phyloP scores from a whole-genome alignment of 352 stramenopile species.

The Globisporangium cederbergense region DNA sequence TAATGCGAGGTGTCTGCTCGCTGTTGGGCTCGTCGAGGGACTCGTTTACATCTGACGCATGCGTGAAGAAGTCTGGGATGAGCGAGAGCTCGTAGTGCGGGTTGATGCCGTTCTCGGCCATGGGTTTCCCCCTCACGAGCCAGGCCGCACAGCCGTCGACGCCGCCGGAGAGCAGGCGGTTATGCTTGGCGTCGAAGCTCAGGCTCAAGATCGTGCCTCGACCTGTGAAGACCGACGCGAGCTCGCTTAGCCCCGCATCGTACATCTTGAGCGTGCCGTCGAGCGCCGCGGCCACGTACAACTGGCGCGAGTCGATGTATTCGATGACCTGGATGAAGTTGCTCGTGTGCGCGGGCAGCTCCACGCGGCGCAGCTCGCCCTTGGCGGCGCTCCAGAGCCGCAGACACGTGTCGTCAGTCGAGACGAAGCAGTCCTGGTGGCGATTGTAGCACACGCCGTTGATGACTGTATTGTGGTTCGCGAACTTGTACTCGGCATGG shows the following conservation, averaged over 20 bases:
- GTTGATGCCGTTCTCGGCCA: slow-evolving; percentile 41
- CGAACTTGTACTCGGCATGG: slow-evolving; percentile 51
- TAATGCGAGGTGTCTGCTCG: not conserved
- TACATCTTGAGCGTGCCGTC: slow-evolving; percentile 65
- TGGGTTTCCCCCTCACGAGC: slow-evolving; percentile 46
- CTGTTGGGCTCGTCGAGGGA: slow-evolving; percentile 4
- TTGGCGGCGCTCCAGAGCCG: slow-evolving; percentile 35
- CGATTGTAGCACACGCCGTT: slow-evolving; percentile 66
- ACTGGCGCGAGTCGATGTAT: slow-evolving; percentile 51
- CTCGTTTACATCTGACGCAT: not conserved
- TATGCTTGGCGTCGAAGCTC: slow-evolving; percentile 48
- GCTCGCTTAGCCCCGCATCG: slow-evolving; percentile 51
- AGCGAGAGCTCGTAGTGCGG: slow-evolving; percentile 56
- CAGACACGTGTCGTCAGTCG: slow-evolving; percentile 43
- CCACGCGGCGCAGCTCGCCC: slow-evolving; percentile 44
- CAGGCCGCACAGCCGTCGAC: slow-evolving; percentile 63
- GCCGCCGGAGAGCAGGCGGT: slow-evolving; percentile 52
- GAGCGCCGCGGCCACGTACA: slow-evolving; percentile 62
- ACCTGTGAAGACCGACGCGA: slow-evolving; percentile 47
- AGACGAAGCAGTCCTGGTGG: slow-evolving; percentile 63
- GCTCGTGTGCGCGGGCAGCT: slow-evolving; percentile 45
- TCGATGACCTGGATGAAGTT: slow-evolving; percentile 60
- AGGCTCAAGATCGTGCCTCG: slow-evolving; percentile 52
- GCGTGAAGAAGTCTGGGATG: slow-evolving; percentile 42
- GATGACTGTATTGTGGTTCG: slow-evolving; percentile 56